phyloP scores from a whole-genome alignment of 176 grass and related monocot genomes.

The Elaeis guineensis region DNA sequence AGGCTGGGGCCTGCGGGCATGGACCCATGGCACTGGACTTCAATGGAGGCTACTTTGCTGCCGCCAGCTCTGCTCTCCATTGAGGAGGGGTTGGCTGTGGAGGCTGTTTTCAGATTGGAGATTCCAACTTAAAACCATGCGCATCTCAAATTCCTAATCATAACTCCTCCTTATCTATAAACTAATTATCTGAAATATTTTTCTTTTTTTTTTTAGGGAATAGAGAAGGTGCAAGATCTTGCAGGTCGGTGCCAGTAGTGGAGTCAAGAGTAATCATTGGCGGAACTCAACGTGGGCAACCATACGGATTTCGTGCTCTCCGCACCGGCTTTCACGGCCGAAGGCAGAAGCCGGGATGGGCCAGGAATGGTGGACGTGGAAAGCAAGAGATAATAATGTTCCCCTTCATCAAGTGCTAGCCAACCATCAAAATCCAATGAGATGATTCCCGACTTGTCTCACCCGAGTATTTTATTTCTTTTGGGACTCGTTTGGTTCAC shows the following conservation, averaged over 20 bases:
- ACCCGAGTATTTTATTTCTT: neutral
- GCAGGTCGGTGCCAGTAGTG: constrained; percentile 25
- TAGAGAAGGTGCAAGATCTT: constrained; percentile 78
- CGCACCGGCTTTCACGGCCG: constrained; percentile 46
- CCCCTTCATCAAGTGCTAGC: no score
- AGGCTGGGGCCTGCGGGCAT: constrained; percentile 55
- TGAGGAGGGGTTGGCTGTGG: constrained; percentile 63
- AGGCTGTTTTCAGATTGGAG: constrained; percentile 55
- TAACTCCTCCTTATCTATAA: no score
- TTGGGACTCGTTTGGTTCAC: no score
- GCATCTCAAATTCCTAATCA: neutral
- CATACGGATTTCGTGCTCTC: constrained; percentile 54
- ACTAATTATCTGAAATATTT: no score
- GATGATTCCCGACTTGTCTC: no score
- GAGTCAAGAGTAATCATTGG: constrained; percentile 62
- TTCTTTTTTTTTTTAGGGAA: no score
- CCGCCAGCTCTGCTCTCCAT: constrained; percentile 37
- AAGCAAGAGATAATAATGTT: constrained; percentile 49
- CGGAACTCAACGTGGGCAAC: constrained; percentile 55
- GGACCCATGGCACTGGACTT: constrained; percentile 44
- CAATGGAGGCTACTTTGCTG: constrained; percentile 38
- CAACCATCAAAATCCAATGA: no score
- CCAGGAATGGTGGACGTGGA: constrained; percentile 41
- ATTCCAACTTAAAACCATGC: neutral
- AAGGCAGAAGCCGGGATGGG: constrained; percentile 60